A percentile compares a stretch with the other conserved stretches of the same genome.
Conservation (phyloP, 2,329 filamentous ascomycete genomes). For the Stromatinia cepivora region DNA sequence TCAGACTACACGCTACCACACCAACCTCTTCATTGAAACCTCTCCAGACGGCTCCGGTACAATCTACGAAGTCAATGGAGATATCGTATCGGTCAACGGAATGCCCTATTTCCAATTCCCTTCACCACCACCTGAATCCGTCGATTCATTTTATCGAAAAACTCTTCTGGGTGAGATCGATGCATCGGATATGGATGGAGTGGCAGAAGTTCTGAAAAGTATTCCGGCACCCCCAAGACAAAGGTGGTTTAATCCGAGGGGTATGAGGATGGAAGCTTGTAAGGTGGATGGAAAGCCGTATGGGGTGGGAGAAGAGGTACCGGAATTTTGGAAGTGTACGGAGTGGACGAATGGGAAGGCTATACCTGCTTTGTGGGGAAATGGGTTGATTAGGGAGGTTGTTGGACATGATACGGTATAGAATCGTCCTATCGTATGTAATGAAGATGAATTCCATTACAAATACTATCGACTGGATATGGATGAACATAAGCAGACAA, state of each 20-base stretch:
- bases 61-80: not conserved
- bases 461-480: not conserved
- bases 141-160: conserved; percentile 1
- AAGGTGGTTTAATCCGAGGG: not conserved
- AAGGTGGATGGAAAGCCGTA: not conserved
- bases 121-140: not conserved
- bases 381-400: not conserved
- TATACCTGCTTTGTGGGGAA: not conserved
- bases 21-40: not conserved
- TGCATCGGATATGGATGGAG: not conserved
- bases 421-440: not conserved
- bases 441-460: not conserved
- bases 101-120: not conserved
- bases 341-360: not conserved
- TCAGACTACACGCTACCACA: not conserved
- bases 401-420: not conserved
- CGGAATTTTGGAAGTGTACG: not conserved
- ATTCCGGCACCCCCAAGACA: not conserved
- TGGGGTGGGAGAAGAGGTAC: not conserved
- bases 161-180: not conserved
- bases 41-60: not conserved
- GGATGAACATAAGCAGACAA: no score
- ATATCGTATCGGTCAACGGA: not conserved
- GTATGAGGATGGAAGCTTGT: not conserved
- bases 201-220: not conserved